These are phyloP conservation scores for Selaginella tamariscina DNA, from an alignment of 75 land plant genomes.

Conservation along the genomic window DNA sequence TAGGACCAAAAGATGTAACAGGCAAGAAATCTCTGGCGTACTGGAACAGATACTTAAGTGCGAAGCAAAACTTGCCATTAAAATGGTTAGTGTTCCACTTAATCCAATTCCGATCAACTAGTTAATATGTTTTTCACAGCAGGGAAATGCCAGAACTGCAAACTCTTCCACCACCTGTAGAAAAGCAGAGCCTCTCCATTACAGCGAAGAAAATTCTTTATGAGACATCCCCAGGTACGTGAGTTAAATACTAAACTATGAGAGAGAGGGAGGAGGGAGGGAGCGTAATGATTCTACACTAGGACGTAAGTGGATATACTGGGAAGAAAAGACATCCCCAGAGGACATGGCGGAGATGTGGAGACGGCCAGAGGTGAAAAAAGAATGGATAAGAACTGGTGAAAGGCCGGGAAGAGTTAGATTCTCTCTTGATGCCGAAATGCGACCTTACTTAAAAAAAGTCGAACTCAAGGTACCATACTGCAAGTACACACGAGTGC, in stretches of 20 bases:
- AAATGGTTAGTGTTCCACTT: conserved; percentile 25
- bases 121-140: neutral
- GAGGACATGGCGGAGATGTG: conserved; percentile 83
- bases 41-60: conserved; percentile 66
- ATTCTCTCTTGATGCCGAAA: conserved; percentile 58
- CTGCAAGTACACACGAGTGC: neutral
- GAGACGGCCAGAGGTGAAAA: conserved; percentile 44
- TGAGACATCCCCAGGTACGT: neutral
- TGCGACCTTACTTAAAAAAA: conserved; percentile 61
- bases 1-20: conserved; percentile 60
- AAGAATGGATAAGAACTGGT: conserved; percentile 66
- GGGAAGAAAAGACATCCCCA: conserved; percentile 59
- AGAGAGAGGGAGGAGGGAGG: too few relatives aligned
- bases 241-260: too few relatives aligned
- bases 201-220: neutral
- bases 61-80: conserved; percentile 55
- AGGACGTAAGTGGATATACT: conserved; percentile 37
- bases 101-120: too few relatives aligned
- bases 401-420: conserved; percentile 59
- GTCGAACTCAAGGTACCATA: conserved; percentile 57
- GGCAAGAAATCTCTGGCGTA: conserved; percentile 49
- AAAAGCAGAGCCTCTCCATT: neutral
- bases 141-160: conserved; percentile 2
- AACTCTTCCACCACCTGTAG: neutral
- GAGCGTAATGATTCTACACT: too few relatives aligned